A percentile compares a stretch with the other conserved stretches of the same genome.
Evolutionary conservation across 2,329 filamentous ascomycete species (phyloP).

Genomic region (Sporothrix protearum): DNA sequence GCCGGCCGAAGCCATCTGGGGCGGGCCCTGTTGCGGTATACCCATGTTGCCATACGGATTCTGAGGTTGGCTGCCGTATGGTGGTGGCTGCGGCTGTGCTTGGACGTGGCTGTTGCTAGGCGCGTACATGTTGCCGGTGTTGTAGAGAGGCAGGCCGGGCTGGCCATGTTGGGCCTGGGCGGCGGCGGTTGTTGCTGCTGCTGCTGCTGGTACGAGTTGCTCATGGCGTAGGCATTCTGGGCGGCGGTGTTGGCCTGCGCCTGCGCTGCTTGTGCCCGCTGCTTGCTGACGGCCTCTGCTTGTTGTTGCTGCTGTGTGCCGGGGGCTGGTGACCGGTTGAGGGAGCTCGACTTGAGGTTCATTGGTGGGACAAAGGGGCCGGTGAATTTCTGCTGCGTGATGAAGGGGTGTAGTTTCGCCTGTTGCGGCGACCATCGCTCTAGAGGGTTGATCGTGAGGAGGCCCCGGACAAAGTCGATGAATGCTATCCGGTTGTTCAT

Average conservation of each 20-base stretch:
- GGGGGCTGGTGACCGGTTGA: slow-evolving; percentile 83
- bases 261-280: slow-evolving; percentile 72
- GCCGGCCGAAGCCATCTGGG: slow-evolving; percentile 60
- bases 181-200: slow-evolving; percentile 27
- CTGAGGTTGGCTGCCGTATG: slow-evolving; percentile 65
- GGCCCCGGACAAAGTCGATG: slow-evolving; percentile 92
- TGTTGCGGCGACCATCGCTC: slow-evolving; percentile 98
- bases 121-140: slow-evolving; percentile 66
- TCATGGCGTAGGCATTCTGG: slow-evolving; percentile 61
- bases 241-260: slow-evolving; percentile 66
- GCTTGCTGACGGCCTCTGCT: slow-evolving; percentile 89
- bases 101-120: slow-evolving; percentile 52
- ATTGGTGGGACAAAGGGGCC: slow-evolving; percentile 95
- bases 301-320: slow-evolving; percentile 95
- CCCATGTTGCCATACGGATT: slow-evolving; percentile 69
- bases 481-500: slow-evolving; percentile 98
- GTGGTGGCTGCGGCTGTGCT: slow-evolving; percentile 60
- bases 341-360: slow-evolving; percentile 84
- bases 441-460: slow-evolving; percentile 90
- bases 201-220: slow-evolving; percentile 49
- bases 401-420: slow-evolving; percentile 95
- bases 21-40: slow-evolving; percentile 59
- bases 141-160: slow-evolving; percentile 64
- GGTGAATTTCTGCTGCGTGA: slow-evolving; percentile 96
- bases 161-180: slow-evolving; percentile 31